Conservation (phyloP, 2,329 filamentous ascomycete species). For the Ceratocystis destructans region DNA sequence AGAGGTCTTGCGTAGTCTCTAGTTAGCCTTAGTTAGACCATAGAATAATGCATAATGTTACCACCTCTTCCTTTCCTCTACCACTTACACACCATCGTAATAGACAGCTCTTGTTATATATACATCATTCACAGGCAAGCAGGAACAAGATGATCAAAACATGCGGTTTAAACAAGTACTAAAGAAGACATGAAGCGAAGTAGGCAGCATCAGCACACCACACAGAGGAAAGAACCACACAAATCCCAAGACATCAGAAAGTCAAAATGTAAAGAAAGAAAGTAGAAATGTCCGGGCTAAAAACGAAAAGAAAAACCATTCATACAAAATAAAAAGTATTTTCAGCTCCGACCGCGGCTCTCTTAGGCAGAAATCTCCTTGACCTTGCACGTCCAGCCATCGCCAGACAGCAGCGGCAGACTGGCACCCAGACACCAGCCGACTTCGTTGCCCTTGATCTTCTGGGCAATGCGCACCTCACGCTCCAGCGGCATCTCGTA, state of each 20-base stretch:
- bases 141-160: background rate
- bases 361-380: slow-evolving; percentile 45
- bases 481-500: slow-evolving; percentile 97
- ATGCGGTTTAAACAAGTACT: background rate
- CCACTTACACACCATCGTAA: background rate
- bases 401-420: slow-evolving; percentile 68
- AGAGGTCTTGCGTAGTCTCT: no score
- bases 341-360: background rate
- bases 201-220: slow-evolving; percentile 5
- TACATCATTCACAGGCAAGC: background rate
- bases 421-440: slow-evolving; percentile 97
- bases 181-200: background rate
- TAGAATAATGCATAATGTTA: background rate
- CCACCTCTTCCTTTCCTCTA: background rate
- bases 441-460: slow-evolving; percentile 91
- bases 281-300: background rate
- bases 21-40: no score
- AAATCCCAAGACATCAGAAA: background rate
- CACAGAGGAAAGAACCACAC: background rate
- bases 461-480: slow-evolving; percentile 96
- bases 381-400: slow-evolving; percentile 82
- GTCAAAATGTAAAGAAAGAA: background rate
- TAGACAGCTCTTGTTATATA: background rate
- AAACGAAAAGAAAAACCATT: background rate
- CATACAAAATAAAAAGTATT: background rate